These are phyloP conservation scores for Geosiphon pyriformis DNA, from an alignment of 192 early-diverging fungal species.

Conservation along the genomic window DNA sequence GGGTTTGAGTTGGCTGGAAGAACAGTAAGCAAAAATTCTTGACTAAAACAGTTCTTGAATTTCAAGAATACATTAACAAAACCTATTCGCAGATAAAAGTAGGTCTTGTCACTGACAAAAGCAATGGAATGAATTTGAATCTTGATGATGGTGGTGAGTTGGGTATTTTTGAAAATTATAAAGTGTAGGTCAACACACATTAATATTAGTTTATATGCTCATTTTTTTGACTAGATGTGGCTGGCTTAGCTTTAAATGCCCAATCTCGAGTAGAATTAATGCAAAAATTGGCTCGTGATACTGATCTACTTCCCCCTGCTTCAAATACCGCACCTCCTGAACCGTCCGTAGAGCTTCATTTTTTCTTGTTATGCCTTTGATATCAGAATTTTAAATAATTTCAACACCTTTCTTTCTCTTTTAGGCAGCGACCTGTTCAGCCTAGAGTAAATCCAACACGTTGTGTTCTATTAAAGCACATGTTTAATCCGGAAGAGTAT, in stretches of 20 bases:
- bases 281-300: slow-evolving; percentile 68
- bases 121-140: slow-evolving; percentile 35
- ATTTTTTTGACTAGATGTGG: slow-evolving; percentile 48
- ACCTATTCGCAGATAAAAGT: slow-evolving; percentile 60
- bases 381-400: background rate
- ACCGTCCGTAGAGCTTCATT: slow-evolving; percentile 16
- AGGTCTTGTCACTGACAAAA: slow-evolving; percentile 66
- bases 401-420: slow-evolving; percentile 3
- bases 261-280: slow-evolving; percentile 71
- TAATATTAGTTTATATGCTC: too few relatives aligned
- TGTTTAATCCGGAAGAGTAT: slow-evolving; percentile 83
- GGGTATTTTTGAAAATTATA: background rate
- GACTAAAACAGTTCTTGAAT: background rate
- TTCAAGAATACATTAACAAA: background rate
- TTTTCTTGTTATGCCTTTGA: background rate
- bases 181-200: too few relatives aligned
- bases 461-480: slow-evolving; percentile 73
- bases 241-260: slow-evolving; percentile 62
- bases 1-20: slow-evolving; percentile 75
- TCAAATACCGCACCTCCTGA: slow-evolving; percentile 24
- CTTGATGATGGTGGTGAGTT: slow-evolving; percentile 48
- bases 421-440: slow-evolving; percentile 39
- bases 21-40: slow-evolving; percentile 45
- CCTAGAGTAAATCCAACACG: slow-evolving; percentile 54
- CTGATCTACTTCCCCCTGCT: slow-evolving; percentile 36